Conservation (phyloP, 2,329 filamentous ascomycete genomes). For the Pyrenochaeta sp. region DNA sequence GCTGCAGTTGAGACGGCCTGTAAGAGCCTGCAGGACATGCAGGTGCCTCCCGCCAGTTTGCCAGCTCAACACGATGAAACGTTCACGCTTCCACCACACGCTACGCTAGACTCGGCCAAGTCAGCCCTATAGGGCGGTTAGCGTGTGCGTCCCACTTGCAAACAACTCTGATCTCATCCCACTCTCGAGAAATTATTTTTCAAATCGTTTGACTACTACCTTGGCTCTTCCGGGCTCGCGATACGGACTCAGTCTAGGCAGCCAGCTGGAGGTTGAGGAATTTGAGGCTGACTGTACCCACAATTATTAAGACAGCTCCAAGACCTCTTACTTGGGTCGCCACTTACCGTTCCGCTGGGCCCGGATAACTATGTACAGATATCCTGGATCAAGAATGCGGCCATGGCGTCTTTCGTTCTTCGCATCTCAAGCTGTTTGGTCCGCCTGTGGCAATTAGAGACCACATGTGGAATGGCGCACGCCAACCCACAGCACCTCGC, state of each 20-base stretch:
- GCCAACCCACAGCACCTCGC: neutral
- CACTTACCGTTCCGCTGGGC: neutral
- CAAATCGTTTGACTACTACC: no score
- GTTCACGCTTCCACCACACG: no score
- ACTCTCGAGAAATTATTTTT: no score
- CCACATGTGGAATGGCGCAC: neutral
- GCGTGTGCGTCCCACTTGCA: no score
- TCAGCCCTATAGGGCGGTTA: no score
- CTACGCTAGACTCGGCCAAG: no score
- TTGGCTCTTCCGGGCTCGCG: no score
- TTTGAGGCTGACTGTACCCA: neutral
- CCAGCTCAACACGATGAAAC: no score
- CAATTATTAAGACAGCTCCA: neutral
- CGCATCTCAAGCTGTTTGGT: constrained; percentile 1
- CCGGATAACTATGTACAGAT: neutral
- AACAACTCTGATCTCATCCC: neutral
- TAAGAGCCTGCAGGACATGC: neutral
- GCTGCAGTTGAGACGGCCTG: neutral
- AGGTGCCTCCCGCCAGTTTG: neutral
- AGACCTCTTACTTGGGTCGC: neutral
- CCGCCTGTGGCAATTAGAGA: neutral
- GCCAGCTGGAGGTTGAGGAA: neutral
- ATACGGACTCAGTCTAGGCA: no score
- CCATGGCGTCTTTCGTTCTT: neutral
- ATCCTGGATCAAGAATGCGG: neutral